Evolutionary conservation across 495 filamentous ascomycete genomes (phyloP), one percentile per base, ranked within the genome.

Genomic region (Penicillium paradoxum): DNA sequence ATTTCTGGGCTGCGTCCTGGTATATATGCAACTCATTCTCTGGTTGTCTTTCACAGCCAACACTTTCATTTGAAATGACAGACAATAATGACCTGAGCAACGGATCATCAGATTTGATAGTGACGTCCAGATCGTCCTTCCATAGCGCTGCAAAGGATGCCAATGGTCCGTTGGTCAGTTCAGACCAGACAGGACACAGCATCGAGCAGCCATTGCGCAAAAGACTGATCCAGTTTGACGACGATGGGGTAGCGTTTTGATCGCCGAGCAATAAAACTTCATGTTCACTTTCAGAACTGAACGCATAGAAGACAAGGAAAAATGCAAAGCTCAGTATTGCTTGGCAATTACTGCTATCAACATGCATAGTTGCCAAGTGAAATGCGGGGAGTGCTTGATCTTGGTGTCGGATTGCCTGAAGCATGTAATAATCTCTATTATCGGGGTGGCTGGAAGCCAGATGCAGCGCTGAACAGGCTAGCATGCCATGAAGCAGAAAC

Each of bases 311-410:
- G 55, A 77, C 68, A 7, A 69, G 52, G 4, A 72, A 18, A 41
- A 66, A 69, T 2, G 64, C 55, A 32, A 71, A 72, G 45, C 59
- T 57, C n/a, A 74, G 43, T 6, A 72, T 48, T 1, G 73, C 67
- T 14, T 72, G 48, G 49, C 69, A 68, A 18, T 71, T 71, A 3
- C 67, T 19, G 1, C 36, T 24, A 2, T 56, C 53, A 1, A 55
- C 44, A n/a, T 62, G 39, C 8, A 49, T 32, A 6, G 68, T 69
- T 11, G 62, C 70, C 13, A 46, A 22, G 4, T 65, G 60, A 45
- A 72, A 74, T 2, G 40, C 37, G 3, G 70, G 67, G 45, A 72
- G 52, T 2, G 68, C 72, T 11, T 43, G 19, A 11, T 64, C 56
- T 37, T 74, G 71, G 51, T 69, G 63, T 10, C 4, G 15, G 36